Conservation (phyloP, 805 yeast genomes). For the Metschnikowia lunata region DNA sequence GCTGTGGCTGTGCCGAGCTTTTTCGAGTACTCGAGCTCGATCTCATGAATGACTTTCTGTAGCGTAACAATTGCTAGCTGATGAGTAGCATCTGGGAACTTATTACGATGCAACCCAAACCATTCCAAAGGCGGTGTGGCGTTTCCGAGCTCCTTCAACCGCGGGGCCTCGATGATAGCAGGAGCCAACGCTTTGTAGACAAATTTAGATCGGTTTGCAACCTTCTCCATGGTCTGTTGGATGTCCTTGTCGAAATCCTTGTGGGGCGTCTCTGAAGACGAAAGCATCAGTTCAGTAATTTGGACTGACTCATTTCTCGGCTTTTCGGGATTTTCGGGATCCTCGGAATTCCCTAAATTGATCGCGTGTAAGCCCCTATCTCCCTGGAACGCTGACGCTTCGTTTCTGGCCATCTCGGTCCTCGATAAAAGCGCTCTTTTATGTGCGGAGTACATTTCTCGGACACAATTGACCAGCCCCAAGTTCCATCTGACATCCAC, state of each 20-base stretch:
- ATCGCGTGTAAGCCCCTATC: constrained; percentile 3
- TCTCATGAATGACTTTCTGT: constrained; percentile 69
- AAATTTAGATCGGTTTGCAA: constrained; percentile 39
- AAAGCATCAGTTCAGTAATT: constrained; percentile 1
- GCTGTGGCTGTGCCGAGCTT: constrained; percentile 45
- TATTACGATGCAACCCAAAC: constrained; percentile 89
- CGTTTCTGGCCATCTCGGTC: constrained; percentile 28
- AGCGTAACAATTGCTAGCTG: constrained; percentile 69
- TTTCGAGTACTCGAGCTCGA: constrained; percentile 51
- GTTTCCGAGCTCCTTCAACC: constrained; percentile 83
- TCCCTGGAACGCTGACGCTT: constrained; percentile 1
- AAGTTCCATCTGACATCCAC: constrained; percentile 92
- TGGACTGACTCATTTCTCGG: constrained; percentile 1
- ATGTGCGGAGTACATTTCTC: constrained; percentile 91
- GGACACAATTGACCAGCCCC: constrained; percentile 82
- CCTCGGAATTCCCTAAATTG: neutral
- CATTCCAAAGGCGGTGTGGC: constrained; percentile 98
- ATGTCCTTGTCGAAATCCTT: constrained; percentile 33
- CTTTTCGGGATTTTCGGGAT: neutral
- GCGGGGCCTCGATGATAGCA: constrained; percentile 86
- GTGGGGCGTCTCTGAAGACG: constrained; percentile 6
- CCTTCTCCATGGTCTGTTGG: constrained; percentile 34
- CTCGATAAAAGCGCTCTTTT: constrained; percentile 67
- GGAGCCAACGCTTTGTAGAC: constrained; percentile 61
- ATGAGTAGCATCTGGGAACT: constrained; percentile 83